These are phyloP conservation scores for Melaleuca alternifolia DNA, from an alignment of 345 rosid species.

Conservation along the genomic window DNA sequence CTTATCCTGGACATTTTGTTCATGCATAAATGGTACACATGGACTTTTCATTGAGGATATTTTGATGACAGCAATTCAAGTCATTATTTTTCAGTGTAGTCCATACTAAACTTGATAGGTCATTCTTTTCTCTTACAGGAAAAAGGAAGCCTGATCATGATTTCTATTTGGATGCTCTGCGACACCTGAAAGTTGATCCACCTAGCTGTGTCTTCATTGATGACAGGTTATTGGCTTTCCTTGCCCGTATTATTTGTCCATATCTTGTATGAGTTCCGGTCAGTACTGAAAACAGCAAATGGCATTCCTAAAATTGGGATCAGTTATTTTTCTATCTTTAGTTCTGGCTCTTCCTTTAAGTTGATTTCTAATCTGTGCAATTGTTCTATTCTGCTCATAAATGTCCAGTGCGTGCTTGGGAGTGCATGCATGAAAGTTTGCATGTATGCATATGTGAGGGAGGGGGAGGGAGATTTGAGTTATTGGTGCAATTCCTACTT, in stretches of 20 bases:
- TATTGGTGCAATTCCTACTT: background rate
- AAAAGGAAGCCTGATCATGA: conserved; percentile 89
- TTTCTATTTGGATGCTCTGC: conserved; percentile 45
- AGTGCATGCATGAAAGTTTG: background rate
- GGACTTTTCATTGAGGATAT: background rate
- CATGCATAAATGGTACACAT: conserved; percentile 47
- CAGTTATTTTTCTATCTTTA: no score
- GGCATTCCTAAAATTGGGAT: background rate
- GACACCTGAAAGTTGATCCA: conserved; percentile 65
- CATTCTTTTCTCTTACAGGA: conserved; percentile 30
- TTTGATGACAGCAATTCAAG: background rate
- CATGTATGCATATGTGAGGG: background rate
- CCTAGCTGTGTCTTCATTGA: conserved; percentile 64
- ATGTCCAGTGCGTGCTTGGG: background rate
- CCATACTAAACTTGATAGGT: background rate
- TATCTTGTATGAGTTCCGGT: background rate
- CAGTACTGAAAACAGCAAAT: background rate
- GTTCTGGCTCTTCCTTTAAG: background rate
- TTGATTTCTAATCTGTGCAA: background rate
- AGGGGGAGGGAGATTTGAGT: background rate
- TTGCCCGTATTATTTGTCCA: background rate
- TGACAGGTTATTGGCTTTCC: conserved; percentile 49
- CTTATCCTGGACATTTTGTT: conserved; percentile 93
- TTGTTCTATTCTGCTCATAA: no score
- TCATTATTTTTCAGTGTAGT: background rate